phyloP scores from a whole-genome alignment of 305 asterid genomes.

The Nicotiana rustica region DNA sequence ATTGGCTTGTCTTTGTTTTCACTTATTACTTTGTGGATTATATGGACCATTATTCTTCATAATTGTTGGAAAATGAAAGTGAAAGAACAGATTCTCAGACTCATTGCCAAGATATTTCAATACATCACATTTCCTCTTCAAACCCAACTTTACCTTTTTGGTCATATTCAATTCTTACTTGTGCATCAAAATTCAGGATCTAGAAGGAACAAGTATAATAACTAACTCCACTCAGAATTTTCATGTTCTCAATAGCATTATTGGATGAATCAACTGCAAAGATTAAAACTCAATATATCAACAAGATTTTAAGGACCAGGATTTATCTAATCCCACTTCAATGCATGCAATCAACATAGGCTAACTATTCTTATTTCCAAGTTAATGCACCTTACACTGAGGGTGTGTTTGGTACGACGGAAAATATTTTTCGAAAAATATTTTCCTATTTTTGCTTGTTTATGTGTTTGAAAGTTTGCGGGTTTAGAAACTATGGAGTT shows the following conservation, averaged over 20 bases:
- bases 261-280: neutral
- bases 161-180: neutral
- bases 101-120: constrained; percentile 24
- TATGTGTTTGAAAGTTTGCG: too few species aligned
- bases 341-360: neutral
- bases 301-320: neutral
- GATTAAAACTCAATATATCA: neutral
- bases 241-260: neutral
- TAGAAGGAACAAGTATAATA: constrained; percentile 12
- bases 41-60: constrained; percentile 25
- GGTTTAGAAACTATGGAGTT: too few species aligned
- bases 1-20: constrained; percentile 25
- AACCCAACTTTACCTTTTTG: constrained; percentile 21
- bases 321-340: neutral
- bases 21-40: neutral
- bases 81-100: constrained; percentile 26
- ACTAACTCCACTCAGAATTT: neutral
- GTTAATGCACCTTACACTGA: too few species aligned
- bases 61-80: constrained; percentile 22
- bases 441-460: too few species aligned
- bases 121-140: constrained; percentile 20
- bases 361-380: too few species aligned
- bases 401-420: neutral
- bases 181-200: too few species aligned
- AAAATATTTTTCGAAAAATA: too few species aligned